These are phyloP conservation scores for Phyllosticta capitalensis DNA, from an alignment of 2,329 filamentous ascomycete species.

Conservation along the genomic window DNA sequence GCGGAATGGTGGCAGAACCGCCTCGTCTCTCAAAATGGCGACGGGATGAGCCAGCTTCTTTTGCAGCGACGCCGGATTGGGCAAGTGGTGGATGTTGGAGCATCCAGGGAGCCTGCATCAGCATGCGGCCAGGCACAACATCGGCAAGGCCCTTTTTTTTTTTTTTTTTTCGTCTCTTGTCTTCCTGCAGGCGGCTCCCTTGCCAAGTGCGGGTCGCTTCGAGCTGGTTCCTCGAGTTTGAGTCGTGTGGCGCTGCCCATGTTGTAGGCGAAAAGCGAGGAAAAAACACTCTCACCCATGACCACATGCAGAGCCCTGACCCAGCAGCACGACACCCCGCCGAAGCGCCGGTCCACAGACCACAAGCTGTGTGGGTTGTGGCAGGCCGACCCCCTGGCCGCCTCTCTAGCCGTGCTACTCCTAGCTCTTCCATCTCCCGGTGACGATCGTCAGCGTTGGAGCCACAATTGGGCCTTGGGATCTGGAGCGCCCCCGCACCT, in stretches of 20 bases:
- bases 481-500: conserved; percentile 6
- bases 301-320: not conserved
- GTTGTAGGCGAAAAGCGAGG: conserved; percentile 2
- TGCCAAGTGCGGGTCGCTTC: not conserved
- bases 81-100: not conserved
- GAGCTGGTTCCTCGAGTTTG: not conserved
- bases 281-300: not conserved
- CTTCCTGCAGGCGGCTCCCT: not conserved
- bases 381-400: not conserved
- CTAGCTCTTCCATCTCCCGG: not conserved
- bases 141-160: too few species aligned
- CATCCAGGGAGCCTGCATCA: not conserved
- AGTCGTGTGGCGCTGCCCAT: not conserved
- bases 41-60: not conserved
- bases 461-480: not conserved
- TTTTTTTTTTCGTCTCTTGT: not conserved
- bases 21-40: not conserved
- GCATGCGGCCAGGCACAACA: not conserved
- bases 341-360: conserved; percentile 9
- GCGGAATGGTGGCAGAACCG: conserved; percentile 4
- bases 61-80: not conserved
- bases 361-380: not conserved
- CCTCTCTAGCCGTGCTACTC: not conserved
- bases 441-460: not conserved
- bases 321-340: not conserved